Evolutionary conservation across 805 yeast genomes (phyloP), one percentile per base, ranked within the genome.

Genomic region (Saccharomycopsis babjevae): DNA sequence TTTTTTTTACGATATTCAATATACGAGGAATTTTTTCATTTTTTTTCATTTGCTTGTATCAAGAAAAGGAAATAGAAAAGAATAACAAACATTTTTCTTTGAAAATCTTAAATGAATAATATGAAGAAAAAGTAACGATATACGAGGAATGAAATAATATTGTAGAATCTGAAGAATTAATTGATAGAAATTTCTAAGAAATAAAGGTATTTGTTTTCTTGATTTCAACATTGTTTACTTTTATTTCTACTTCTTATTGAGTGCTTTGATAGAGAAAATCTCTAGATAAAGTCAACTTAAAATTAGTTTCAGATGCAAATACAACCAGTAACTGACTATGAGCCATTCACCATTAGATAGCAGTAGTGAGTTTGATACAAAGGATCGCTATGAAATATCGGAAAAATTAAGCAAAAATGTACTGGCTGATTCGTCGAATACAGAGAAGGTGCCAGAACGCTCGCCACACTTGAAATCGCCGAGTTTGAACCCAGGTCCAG

Each of bases 401-500:
- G 52, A 22, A 25, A 22, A 46, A 4, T 46, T 28, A 25, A 46
- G 22, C n/a, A 25, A 25, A 46, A 25, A 11, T 16, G 28, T 25
- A 18, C 16, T 28, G 16, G 6, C 52, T 22, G 10, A 16, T 22
- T 5, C 52, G 2, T 5, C 22, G 4, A 18, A 3, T 25, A 22
- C 52, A 13, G 52, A 25, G 3, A n/a, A 6, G 55, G n/a, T n/a
- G 2, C 5, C 56, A 32, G 20, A 36, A 32, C 16, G 18, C n/a
- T 54, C 52, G 16, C 16, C 52, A 46, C 32, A 8, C 16, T 28
- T 46, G 16, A 46, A 46, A 22, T 39, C 56, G 38, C 55, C 59
- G 3, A 38, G 39, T 34, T 54, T 54, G 18, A 62, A 62, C 46
- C 64, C 64, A 20, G 64, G 64, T n/a, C 64, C 64, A n/a, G 64